Base-by-base conservation (phyloP, 345 rosid species). In the Acer yangbiense region DNA sequence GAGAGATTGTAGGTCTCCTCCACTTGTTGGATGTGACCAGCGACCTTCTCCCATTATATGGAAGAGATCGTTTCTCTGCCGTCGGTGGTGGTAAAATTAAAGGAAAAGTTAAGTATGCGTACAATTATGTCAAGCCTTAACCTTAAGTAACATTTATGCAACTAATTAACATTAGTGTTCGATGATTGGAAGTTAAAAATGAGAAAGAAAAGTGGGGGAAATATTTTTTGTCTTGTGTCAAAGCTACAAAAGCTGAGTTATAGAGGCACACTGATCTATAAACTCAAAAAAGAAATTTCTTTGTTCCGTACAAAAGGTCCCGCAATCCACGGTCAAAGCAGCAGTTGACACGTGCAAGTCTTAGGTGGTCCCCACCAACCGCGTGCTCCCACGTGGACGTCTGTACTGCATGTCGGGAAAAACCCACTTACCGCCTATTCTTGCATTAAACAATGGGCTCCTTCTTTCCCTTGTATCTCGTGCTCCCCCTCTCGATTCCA, bases 301-400 rank as follows among this genome's bases (percentile, higher is more conserved):
- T 7, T 18, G 21, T 11, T 79, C 85, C 87, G 87, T 84, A 82
- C 61, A 72, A 35, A 35, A 63, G 73, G 71, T 50, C 81, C 87
- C 89, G 87, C 79, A 76, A 80, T 82, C 79, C 20, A 20, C 83
- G 87, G 76, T 69, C 17, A 25, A 27, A 35, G 69, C 2, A 50
- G 3, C 25, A 32, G 20, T 4, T 63, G 87, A 84, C 87, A 84
- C 82, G 83, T 86, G 82, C 63, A 14, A 52, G 13, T 4, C 17
- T 0, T n/a, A 0, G 0, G 13, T 43, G 78, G 85, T 55, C 74
- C 87, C 81, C 73, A 66, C 79, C 9, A 1, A 0, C 75, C 13
- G 3, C 68, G 64, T 63, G 69, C 69, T 48, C 72, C 84, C 89
- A 80, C 87, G 87, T 84, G 89, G 85, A 75, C 57, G 4, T 23